A percentile compares a stretch with the other conserved stretches of the same genome.
phyloP scores from a whole-genome alignment of 352 stramenopile species.

The Phytophthora europaea region DNA sequence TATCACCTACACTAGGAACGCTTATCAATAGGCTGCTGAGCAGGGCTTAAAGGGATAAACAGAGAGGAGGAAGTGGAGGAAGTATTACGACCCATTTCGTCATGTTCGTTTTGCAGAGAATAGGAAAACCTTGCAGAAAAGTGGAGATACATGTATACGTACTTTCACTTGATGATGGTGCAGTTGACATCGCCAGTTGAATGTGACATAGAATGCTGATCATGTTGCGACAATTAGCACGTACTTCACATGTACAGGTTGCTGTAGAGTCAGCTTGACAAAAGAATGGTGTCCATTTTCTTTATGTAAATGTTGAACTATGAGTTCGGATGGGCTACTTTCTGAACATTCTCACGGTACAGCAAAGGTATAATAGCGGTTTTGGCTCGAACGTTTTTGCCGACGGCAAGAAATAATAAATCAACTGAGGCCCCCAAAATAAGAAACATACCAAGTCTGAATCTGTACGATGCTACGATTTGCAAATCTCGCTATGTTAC shows the following conservation, averaged over 20 bases:
- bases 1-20: background rate
- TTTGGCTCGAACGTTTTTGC: background rate
- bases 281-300: background rate
- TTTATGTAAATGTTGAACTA: background rate
- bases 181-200: background rate
- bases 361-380: background rate
- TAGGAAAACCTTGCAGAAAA: background rate
- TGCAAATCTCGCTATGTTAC: constrained; percentile 21
- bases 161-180: background rate
- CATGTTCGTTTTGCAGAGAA: background rate
- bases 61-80: background rate
- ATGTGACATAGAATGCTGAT: background rate
- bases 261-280: background rate
- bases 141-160: background rate
- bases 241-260: background rate
- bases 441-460: background rate
- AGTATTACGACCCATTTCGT: background rate
- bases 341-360: too few species aligned
- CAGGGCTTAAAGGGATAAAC: background rate
- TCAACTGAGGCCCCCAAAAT: background rate
- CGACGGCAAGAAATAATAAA: constrained; percentile 5
- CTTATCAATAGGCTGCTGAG: background rate
- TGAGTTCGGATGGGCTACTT: background rate
- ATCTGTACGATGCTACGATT: constrained; percentile 23
- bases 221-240: background rate